Evolutionary conservation across 345 rosid species (phyloP).

Genomic region (Boechera retrofracta): DNA sequence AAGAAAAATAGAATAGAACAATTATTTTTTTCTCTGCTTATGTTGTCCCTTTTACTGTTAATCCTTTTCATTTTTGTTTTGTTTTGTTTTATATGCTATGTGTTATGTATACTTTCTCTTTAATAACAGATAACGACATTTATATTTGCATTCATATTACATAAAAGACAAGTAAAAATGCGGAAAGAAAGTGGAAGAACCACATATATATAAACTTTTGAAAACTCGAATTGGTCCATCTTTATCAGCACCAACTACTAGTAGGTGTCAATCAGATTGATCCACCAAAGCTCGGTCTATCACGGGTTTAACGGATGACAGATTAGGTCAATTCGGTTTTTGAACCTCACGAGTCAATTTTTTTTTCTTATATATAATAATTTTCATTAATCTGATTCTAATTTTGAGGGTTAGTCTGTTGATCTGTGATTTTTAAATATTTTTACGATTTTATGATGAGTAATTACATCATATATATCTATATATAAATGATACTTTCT

Average conservation of each 20-base stretch:
- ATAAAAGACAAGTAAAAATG: constrained; percentile 15
- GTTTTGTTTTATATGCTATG: constrained; percentile 25
- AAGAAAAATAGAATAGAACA: not conserved
- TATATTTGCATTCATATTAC: constrained; percentile 12
- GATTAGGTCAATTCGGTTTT: constrained; percentile 10
- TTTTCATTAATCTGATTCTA: not conserved
- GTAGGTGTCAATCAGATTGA: constrained; percentile 36
- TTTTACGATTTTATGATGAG: not conserved
- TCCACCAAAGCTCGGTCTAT: constrained; percentile 24
- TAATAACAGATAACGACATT: constrained; percentile 25
- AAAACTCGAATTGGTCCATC: constrained; percentile 40
- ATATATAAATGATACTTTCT: not conserved
- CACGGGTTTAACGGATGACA: constrained; percentile 25
- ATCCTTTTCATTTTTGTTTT: not conserved
- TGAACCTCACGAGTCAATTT: not conserved
- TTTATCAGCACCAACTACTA: constrained; percentile 45
- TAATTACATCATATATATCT: not conserved
- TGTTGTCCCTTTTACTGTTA: constrained; percentile 1
- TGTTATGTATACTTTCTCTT: constrained; percentile 17
- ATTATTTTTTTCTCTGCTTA: not conserved
- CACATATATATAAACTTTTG: not conserved
- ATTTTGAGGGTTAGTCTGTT: not conserved
- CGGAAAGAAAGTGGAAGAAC: constrained; percentile 23
- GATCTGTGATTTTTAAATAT: not conserved
- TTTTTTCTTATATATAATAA: too few species aligned